phyloP scores from a whole-genome alignment of 2,329 filamentous ascomycete genomes.

The Cladophialophora carrionii region DNA sequence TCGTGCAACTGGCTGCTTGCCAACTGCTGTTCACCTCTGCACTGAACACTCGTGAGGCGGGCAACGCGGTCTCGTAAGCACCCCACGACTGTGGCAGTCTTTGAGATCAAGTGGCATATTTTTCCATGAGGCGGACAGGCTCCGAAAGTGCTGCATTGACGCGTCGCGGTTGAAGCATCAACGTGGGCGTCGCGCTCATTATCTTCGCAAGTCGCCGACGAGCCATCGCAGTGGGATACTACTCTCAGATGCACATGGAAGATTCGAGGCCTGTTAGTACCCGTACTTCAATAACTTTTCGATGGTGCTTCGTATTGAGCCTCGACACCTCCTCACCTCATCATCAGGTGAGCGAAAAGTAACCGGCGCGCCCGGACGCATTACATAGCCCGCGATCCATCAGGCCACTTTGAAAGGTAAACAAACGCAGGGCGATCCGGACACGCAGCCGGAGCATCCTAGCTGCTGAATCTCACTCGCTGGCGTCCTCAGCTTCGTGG shows the following conservation, averaged over 20 bases:
- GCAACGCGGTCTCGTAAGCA: neutral
- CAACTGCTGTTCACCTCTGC: neutral
- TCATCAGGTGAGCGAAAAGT: conserved; percentile 22
- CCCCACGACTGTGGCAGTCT: neutral
- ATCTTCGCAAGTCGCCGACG: conserved; percentile 17
- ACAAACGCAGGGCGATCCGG: conserved; percentile 11
- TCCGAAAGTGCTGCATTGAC: neutral
- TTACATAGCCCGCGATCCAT: conserved; percentile 17
- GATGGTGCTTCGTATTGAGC: conserved; percentile 1
- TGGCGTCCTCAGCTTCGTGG: neutral
- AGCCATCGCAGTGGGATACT: conserved; percentile 1
- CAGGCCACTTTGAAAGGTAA: conserved; percentile 29
- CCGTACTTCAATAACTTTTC: neutral
- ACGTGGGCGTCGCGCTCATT: neutral
- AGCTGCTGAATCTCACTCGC: neutral
- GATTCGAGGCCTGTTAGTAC: conserved; percentile 1
- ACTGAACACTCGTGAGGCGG: neutral
- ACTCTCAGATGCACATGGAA: neutral
- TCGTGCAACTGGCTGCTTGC: neutral
- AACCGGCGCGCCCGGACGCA: neutral
- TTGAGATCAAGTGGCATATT: neutral
- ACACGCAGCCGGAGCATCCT: neutral
- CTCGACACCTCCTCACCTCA: conserved; percentile 10
- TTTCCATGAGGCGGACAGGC: neutral
- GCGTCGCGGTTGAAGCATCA: neutral